Base-by-base conservation (phyloP, 192 early-diverging fungal species). In the Backusella liffmaniae region DNA sequence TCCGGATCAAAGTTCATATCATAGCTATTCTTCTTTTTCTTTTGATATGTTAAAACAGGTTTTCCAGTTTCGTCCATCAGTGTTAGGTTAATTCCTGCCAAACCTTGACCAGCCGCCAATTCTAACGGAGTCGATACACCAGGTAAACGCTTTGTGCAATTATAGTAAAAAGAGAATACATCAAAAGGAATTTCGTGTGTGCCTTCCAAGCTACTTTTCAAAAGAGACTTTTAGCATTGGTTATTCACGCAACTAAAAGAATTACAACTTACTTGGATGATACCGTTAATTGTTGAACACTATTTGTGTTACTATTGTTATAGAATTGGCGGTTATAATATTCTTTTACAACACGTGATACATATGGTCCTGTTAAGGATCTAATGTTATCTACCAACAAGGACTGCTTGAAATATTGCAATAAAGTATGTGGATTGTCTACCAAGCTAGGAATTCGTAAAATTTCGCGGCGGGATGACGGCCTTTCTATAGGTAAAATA, bases 351-450 rank as follows among this genome's bases (percentile, higher is more conserved):
- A 68, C 75, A 23, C 53, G 16, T 21, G 32, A 7, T 29, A 76
- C 69, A 71, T 56, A 70, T 12, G 75, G 69, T 0, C 75, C 69
- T 5, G 39, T 65, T 53, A 76, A 76, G 1, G 69, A 51, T 18
- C 51, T 53, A 42, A 76, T 71, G 62, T 71, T 76, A 21, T 71
- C 69, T 18, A 53, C 70, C 21, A 75, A 41, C 6, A 92, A 23
- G 39, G 84, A 86, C 73, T 94, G 92, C 70, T 90, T 86, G 18
- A 92, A 80, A 62, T 87, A 85, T 65, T 90, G 77, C 44, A 95
- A 75, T n/a, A 92, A 91, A 1, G 89, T 81, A 73, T 85, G 83
- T 13, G 88, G 88, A 70, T 86, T 87, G 18, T 83, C 78, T 26
- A 95, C 83, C 32, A 84, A 76, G 8, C 67, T 44, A 4, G 92